Base-by-base conservation (phyloP, 805 yeast genomes). In the Yarrowia sp. region DNA sequence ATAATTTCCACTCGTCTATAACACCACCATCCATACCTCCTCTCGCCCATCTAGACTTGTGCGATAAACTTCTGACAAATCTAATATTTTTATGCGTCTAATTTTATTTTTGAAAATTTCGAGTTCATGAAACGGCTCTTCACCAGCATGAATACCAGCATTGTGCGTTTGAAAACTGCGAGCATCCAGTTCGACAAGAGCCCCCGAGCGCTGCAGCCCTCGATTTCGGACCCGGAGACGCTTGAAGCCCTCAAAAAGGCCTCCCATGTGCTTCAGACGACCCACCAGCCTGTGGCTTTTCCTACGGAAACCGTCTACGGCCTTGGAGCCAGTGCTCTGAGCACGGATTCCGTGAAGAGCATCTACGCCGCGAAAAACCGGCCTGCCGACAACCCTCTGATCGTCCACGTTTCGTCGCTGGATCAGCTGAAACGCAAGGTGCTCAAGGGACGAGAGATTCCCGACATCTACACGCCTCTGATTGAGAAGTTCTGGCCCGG, bases 301-400 rank as follows among this genome's bases (percentile, higher is more conserved):
- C 99, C 99, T 1, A 90, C 99, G 0, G 99, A 94, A 71, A 94
- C 99, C 0, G 99, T 94, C 0, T 94, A 94, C 72, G 99, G 99
- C 0, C 78, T 94, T 0, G 99, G 97, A 0, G 99, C 94, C 0
- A 86, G 92, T 3, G 88, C 96, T 0, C 76, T 89, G 55, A 80
- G 78, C 61, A 90, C 90, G 60, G 83, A 81, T 5, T 81, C 96
- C 0, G 97, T 92, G 2, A 71, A 74, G 63, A 82, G 85, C 46
- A 94, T 94, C 9, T 94, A 91, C 72, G 78, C 73, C 24, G 98
- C 97, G 25, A 94, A 94, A 69, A 90, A 91, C 70, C 79, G 99
- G 66, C 99, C 99, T 0, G 84, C 96, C 6, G 99, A 94, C 73
- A 94, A 94, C 69, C 99, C 99, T 3, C 76, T 94, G 64, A 94